Percentiles rank a stretch among this genome's conserved stretches.
phyloP scores from a whole-genome alignment of 1,284 basidiomycete genomes.

The Hemileia vastatrix region DNA sequence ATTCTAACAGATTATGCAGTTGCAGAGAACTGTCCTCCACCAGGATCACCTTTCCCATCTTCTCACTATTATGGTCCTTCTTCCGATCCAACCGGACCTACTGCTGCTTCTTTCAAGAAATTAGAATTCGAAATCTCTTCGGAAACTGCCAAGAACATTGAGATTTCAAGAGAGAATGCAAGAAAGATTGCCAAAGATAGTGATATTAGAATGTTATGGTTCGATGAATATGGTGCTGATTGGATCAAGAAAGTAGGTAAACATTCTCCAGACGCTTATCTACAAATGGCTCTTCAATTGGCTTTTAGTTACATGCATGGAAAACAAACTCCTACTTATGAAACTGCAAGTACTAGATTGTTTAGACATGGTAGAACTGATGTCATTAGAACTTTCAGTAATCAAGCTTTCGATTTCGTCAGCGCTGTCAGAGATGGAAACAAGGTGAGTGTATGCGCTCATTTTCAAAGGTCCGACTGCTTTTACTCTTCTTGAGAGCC shows the following conservation, averaged over 20 bases:
- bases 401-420: slow-evolving; percentile 68
- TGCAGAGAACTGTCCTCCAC: slow-evolving; percentile 48
- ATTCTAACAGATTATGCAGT: slow-evolving; percentile 76
- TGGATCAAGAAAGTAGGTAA: slow-evolving; percentile 81
- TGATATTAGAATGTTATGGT: slow-evolving; percentile 76
- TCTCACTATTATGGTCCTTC: slow-evolving; percentile 4
- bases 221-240: slow-evolving; percentile 70
- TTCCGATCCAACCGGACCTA: slow-evolving; percentile 5
- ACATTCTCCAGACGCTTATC: slow-evolving; percentile 74
- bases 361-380: slow-evolving; percentile 87
- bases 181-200: slow-evolving; percentile 61
- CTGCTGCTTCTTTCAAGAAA: slow-evolving; percentile 54
- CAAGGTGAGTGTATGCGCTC: slow-evolving; percentile 49
- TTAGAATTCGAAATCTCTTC: slow-evolving; percentile 69
- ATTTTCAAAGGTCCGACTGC: no score
- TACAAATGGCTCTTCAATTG: slow-evolving; percentile 86
- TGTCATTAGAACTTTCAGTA: slow-evolving; percentile 69
- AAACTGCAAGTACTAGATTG: slow-evolving; percentile 79
- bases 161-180: slow-evolving; percentile 55
- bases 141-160: slow-evolving; percentile 54
- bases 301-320: slow-evolving; percentile 76
- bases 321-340: slow-evolving; percentile 78
- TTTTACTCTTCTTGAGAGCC: not conserved
- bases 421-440: slow-evolving; percentile 59
- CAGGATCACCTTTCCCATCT: slow-evolving; percentile 27